These are phyloP conservation scores for Galeopsis tetrahit DNA, from an alignment of 257 asterid genomes.

Conservation along the genomic window DNA sequence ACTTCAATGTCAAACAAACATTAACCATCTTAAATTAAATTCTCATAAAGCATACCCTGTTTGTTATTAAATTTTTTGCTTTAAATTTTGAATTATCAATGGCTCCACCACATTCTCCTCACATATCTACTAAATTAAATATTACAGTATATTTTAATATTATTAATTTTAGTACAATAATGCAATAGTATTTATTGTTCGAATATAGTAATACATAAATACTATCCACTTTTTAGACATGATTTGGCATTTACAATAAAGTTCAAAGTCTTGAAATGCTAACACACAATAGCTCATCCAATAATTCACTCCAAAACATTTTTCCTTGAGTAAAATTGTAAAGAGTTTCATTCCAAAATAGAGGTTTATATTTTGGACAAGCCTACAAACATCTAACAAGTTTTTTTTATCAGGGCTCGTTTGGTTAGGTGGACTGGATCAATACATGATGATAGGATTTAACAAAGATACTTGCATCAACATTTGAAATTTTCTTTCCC, in stretches of 20 bases:
- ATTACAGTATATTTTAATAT: not conserved
- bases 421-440: too few species aligned
- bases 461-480: not conserved
- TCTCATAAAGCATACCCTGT: not conserved
- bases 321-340: too few species aligned
- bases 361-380: too few species aligned
- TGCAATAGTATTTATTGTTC: not conserved
- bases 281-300: not conserved
- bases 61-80: not conserved
- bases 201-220: not conserved
- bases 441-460: too few species aligned
- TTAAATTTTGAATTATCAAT: not conserved
- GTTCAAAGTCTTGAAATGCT: not conserved
- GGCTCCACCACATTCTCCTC: not conserved
- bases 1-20: not conserved
- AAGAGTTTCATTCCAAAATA: too few species aligned
- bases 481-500: not conserved
- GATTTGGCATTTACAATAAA: not conserved
- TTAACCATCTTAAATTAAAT: not conserved
- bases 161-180: not conserved
- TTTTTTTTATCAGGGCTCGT: too few species aligned
- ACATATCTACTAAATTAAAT: not conserved
- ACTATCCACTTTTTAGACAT: not conserved
- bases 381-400: too few species aligned
- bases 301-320: not conserved